A percentile compares a stretch with the other conserved stretches of the same genome.
Evolutionary conservation across 2,329 filamentous ascomycete genomes (phyloP).

Genomic region (Chaetomium olivaceum): DNA sequence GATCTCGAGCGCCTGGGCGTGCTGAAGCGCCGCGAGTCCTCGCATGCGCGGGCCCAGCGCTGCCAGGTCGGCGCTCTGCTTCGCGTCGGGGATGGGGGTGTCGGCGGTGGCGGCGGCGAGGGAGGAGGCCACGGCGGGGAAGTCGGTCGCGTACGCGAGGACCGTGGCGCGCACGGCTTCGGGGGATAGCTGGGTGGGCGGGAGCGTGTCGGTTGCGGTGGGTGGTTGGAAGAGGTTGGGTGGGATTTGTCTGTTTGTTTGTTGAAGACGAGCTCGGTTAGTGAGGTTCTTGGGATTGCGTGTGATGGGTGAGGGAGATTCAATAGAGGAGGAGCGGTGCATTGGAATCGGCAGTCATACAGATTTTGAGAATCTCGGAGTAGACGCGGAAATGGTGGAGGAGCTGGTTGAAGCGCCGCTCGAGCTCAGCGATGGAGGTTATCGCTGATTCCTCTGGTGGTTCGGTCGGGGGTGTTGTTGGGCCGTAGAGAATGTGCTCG

Average conservation of each 20-base stretch:
- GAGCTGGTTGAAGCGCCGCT: slow-evolving; percentile 54
- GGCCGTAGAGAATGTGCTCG: slow-evolving; percentile 59
- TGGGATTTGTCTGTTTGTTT: slow-evolving; percentile 50
- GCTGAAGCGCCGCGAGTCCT: slow-evolving; percentile 60
- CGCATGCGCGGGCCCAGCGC: slow-evolving; percentile 63
- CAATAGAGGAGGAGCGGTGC: background rate
- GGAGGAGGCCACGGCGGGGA: slow-evolving; percentile 56
- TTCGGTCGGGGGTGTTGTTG: slow-evolving; percentile 39
- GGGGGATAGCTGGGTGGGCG: slow-evolving; percentile 53
- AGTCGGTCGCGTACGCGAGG: slow-evolving; percentile 57
- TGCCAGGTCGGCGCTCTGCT: slow-evolving; percentile 57
- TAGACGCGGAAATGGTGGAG: slow-evolving; percentile 57
- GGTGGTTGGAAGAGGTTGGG: slow-evolving; percentile 57
- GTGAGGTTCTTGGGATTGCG: background rate
- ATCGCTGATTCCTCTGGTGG: slow-evolving; percentile 44
- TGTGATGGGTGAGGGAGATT: background rate
- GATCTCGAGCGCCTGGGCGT: slow-evolving; percentile 62
- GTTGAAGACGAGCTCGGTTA: background rate
- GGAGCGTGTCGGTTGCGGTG: slow-evolving; percentile 22
- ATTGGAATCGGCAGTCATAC: slow-evolving; percentile 42
- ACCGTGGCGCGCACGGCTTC: slow-evolving; percentile 57
- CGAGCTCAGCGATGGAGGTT: slow-evolving; percentile 51
- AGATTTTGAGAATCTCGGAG: slow-evolving; percentile 60
- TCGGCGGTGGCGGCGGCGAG: slow-evolving; percentile 57
- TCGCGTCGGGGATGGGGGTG: slow-evolving; percentile 57